Base-by-base conservation (phyloP, 371 early-diverging fungal species). In the Saksenaea vasiformis region DNA sequence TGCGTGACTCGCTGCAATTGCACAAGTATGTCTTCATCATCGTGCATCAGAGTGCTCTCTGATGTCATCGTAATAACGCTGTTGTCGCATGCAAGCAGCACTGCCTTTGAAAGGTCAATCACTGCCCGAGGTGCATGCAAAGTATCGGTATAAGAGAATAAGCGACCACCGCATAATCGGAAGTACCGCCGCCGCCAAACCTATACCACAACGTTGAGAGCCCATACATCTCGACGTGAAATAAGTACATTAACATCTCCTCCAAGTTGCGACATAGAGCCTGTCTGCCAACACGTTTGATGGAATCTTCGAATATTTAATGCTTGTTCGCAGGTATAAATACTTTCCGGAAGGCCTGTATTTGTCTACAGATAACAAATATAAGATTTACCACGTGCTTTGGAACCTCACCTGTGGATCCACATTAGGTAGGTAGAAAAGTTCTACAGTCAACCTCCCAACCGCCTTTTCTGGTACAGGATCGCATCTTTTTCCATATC, bases 401-500 rank as follows among this genome's bases (percentile, higher is more conserved):
- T 9, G n/a, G 7, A 15, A 35, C 7, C n/a, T 58, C 53, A 62
- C 70, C 61, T 61, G 26, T 51, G 56, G 57, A 62, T 51, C 61
- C 1, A 44, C 62, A 39, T 53, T 28, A 14, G 66, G 65, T 31
- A 70, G 65, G 17, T 70, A 51, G 39, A 77, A 66, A 15, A 71
- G 62, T 26, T 75, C 57, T 1, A 71, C 63, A 1, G 68, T 66
- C 5, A 80, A 37, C 35, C 77, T 80, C 2, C 80, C 80, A 7
- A 80, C 74, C 4, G 76, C 80, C 36, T 77, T 77, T 64, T 77
- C 76, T 11, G 58, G 68, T 2, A 60, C 39, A 15, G 22, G n/a
- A 11, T 22, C 11, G 26, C 15, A 57, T 24, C 61, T 37, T 38
- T 54, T 68, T 43, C 43, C 54, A 34, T 35, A 41, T 35, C 54